Evolutionary conservation across 2,329 filamentous ascomycete species (phyloP).

Genomic region (Emergomyces orientalis): DNA sequence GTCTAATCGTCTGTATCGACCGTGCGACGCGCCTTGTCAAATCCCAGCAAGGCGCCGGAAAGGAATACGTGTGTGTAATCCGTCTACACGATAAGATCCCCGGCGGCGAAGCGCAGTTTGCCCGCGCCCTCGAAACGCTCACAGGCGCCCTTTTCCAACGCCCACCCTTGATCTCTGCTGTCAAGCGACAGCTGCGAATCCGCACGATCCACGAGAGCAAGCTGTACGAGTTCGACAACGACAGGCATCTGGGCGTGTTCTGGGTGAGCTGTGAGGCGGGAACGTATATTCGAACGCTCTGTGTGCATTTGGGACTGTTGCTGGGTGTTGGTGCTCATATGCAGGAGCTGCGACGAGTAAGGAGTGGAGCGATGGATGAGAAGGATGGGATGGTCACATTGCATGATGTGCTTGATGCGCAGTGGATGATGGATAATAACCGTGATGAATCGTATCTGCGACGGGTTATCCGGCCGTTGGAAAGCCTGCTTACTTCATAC

Average conservation of each 20-base stretch:
- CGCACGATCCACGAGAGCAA: conserved; percentile 97
- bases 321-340: conserved; percentile 88
- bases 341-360: conserved; percentile 92
- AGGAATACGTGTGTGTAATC: conserved; percentile 96
- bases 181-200: conserved; percentile 97
- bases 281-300: conserved; percentile 97
- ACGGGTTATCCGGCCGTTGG: conserved; percentile 81
- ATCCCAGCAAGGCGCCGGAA: conserved; percentile 96
- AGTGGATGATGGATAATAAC: conserved; percentile 93
- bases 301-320: conserved; percentile 76
- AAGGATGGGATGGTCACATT: conserved; percentile 80
- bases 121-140: conserved; percentile 86
- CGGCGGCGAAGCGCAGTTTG: conserved; percentile 85
- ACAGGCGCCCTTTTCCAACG: conserved; percentile 96
- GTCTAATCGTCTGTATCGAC: conserved; percentile 90
- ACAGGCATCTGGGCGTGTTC: conserved; percentile 93
- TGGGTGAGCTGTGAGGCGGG: conserved; percentile 99
- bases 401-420: conserved; percentile 90
- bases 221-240: conserved; percentile 95
- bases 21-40: conserved; percentile 96
- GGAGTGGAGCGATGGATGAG: conserved; percentile 93
- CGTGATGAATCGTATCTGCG: conserved; percentile 88
- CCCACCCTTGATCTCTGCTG: conserved; percentile 91
- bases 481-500: conserved; percentile 84
- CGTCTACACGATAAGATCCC: conserved; percentile 91